Evolutionary conservation across 2,329 filamentous ascomycete genomes (phyloP), one percentile per base, ranked within the genome.

Genomic region (Ophiosphaerella narmari): DNA sequence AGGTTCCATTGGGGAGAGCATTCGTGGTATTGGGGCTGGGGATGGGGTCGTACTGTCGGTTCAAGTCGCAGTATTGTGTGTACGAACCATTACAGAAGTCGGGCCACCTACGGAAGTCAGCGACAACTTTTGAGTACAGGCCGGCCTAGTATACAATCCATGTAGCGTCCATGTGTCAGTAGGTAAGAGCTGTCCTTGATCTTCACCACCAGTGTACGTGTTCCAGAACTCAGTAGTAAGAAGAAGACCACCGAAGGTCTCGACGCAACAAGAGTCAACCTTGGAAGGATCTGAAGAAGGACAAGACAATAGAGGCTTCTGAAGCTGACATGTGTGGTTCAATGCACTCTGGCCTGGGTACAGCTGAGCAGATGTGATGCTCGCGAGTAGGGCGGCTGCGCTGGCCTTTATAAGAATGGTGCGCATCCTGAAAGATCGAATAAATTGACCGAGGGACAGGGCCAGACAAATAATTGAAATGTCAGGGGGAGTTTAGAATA

Each of bases 61-160:
- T 79, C 42, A 86, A 66, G 62, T 88, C 86, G 71, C 86, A 88
- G 70, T 87, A 89, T 55, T 88, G 84, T 0, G 84, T 86, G 65
- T 83, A 88, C 0, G 78, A 80, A 39, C 84, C 82, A 72, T 78
- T 74, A 57, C 77, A 80, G 52, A 77, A 80, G 55, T 65, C 62
- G 1, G 62, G 62, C 62, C 62, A 63, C 9, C 42, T 29, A 12
- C 12, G 26, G 6, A n/a, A 38, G 24, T 16, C 7, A 21, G 29
- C 29, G 21, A 40, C 4, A 5, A 14, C 39, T 29, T 29, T 29
- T 11, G 26, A 29, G 11, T 8, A 11, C 26, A 29, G 11, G 26
- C 26, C 7, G 11, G 6, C 11, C 11, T 29, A 16, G 29, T 23
- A 16, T 29, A 40, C 9, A 48, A 33, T 12, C 84, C 84, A 59